phyloP scores from a whole-genome alignment of 208 protist genomes.

The Endotrypanum monterogeii region DNA sequence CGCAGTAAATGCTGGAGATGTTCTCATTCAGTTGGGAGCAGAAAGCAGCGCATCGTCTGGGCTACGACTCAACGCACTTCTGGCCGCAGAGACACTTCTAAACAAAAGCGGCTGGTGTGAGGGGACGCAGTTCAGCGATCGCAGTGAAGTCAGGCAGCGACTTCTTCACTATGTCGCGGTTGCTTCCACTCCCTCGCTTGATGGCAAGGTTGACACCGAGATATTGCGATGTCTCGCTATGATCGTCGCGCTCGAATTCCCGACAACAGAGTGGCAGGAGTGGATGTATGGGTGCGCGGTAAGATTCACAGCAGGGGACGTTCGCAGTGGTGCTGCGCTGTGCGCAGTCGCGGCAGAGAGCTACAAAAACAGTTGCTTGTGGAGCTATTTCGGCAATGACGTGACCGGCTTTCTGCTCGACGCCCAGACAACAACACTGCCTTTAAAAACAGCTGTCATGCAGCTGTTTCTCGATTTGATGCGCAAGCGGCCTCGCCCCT shows the following conservation, averaged over 20 bases:
- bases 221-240: slow-evolving; percentile 33
- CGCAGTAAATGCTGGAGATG: slow-evolving; percentile 62
- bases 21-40: slow-evolving; percentile 38
- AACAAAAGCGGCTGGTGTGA: slow-evolving; percentile 38
- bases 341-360: slow-evolving; percentile 26
- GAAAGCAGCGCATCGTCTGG: slow-evolving; percentile 12
- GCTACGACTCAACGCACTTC: slow-evolving; percentile 46
- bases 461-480: slow-evolving; percentile 37
- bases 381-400: slow-evolving; percentile 37
- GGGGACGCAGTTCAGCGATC: slow-evolving; percentile 50
- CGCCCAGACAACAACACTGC: slow-evolving; percentile 6
- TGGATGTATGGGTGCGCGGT: slow-evolving; percentile 33
- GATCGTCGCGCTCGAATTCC: slow-evolving; percentile 48
- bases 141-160: slow-evolving; percentile 9
- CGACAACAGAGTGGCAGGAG: slow-evolving; percentile 34
- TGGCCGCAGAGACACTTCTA: slow-evolving; percentile 52
- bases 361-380: slow-evolving; percentile 35
- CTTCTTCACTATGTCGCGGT: slow-evolving; percentile 21
- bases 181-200: not conserved
- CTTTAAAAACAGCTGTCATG: slow-evolving; percentile 19
- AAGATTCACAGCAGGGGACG: slow-evolving; percentile 6
- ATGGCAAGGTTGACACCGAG: slow-evolving; percentile 25
- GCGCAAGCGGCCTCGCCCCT: slow-evolving; percentile 36
- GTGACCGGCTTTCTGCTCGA: slow-evolving; percentile 28
- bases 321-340: not conserved